Evolutionary conservation across 495 filamentous ascomycete species (phyloP), one percentile per base, ranked within the genome.

Genomic region (Aspergillus egyptiacus): DNA sequence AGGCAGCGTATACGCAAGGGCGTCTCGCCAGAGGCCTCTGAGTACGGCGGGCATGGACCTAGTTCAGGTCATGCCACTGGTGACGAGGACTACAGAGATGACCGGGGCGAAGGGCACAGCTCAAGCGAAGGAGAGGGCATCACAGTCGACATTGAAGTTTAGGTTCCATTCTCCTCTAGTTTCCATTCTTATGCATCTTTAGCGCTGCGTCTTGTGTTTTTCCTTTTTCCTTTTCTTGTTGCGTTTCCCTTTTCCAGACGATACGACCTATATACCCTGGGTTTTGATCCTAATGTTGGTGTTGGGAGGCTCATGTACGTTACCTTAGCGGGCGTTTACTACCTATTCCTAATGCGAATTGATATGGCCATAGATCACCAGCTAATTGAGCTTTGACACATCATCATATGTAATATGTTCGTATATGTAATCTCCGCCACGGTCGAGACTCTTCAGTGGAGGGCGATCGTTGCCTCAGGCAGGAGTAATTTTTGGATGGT

Each of bases 1-100:
- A 70, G 85, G 57, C 81, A 84, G 64, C 76, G 75, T 48, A 61
- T 72, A 28, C 71, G 75, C 40, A 60, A 65, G 42, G 75, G 56
- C 1, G 43, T 64, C 6, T 58, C 60, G 6, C 45, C 56, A 1
- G 74, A 57, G 6, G 55, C 55, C 5, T 61, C 59, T 4, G 47
- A 49, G 18, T 57, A 58, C 39, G 49, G 45, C 36, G 36, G 37
- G 0, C 37, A 39, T 22, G 53, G 46, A 15, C 49, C 28, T 31
- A 35, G 40, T 6, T 46, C 48, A 1, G 55, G 46, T n/a, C 40
- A 34, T 31, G 32, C 37, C 39, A 50, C 40, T 5, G 52, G 54
- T 5, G 56, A 50, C n/a, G 51, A 51, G 19, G 52, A 54, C 11
- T 47, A 50, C 19, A 39, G 44, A 18, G 27, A 30, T 25, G 51